Evolutionary conservation across 352 stramenopile genomes (phyloP), one percentile per base, ranked within the genome.

Genomic region (Pythium periplocum): DNA sequence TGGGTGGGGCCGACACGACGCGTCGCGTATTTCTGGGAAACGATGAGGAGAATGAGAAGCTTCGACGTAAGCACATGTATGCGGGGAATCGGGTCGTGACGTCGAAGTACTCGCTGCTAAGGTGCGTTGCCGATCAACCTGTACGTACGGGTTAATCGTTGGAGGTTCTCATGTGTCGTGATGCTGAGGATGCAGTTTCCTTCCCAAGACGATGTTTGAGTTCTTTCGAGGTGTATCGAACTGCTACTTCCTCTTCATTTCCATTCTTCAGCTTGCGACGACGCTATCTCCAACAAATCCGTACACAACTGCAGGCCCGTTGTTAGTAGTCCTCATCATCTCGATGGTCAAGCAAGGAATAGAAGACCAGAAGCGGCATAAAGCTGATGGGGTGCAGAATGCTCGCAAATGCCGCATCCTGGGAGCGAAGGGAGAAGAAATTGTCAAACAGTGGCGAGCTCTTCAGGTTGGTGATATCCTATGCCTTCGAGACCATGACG

Each of bases 201-300:
- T 98, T 5, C 95, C 96, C 9, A 83, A 97, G 75, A 93, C 87
- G 43, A 74, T 97, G 42, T 84, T 94, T 17, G 89, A 98, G 67
- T 96, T 98, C 70, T 98, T 98, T 68, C 78, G 90, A 31, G 76
- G 93, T 47, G 87, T 97, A 62, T 90, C 86, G 12, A 98, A 98
- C 63, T 83, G 96, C 61, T 98, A 98, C 67, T 98, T 98, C 60
- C 61, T 98, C 11, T 67, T 94, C 44, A 95, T 98, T 55, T 96
- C 91, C 2, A 78, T 95, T 50, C 76, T 98, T 34, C 97, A 98
- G 58, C 64, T 85, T 35, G 73, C 71, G 17, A 86, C 73, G 31
- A 47, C 75, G n/a, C 81, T 78, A 61, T 89, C 72, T 0, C 74
- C 83, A 2, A 87, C 79, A 4, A 90, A 89, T 50, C 74, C 81